Percentiles rank a stretch among this genome's conserved stretches.
Conservation (phyloP, 1,139 yeast genomes). For the Taphrina confusa region DNA sequence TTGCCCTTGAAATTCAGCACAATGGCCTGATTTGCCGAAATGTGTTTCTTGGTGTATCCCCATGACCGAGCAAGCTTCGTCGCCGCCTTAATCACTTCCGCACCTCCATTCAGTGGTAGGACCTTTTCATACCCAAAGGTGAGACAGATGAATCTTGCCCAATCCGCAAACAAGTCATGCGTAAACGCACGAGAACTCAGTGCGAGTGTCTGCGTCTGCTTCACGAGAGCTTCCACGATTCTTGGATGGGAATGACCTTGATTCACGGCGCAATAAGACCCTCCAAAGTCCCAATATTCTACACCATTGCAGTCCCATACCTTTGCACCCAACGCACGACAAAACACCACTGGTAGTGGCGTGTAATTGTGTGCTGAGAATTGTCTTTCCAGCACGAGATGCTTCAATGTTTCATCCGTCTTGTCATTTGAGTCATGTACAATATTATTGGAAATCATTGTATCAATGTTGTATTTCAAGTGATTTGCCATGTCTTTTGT, state of each 20-base stretch:
- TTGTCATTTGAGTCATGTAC: too few species aligned
- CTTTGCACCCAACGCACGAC: conserved; percentile 83
- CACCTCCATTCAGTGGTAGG: conserved; percentile 94
- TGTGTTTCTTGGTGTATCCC: conserved; percentile 89
- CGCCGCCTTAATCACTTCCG: conserved; percentile 89
- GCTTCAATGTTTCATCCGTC: too few species aligned
- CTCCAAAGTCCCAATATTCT: conserved; percentile 46
- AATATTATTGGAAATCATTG: too few species aligned
- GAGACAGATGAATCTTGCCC: conserved; percentile 84
- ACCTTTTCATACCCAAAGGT: conserved; percentile 88
- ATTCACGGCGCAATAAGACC: conserved; percentile 87
- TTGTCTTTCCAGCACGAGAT: conserved; percentile 54
- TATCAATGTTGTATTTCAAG: too few species aligned
- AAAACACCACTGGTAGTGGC: conserved; percentile 91
- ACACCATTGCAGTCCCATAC: conserved; percentile 98
- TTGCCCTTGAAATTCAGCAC: conserved; percentile 82
- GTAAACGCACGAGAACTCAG: conserved; percentile 91
- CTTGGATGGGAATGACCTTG: conserved; percentile 98
- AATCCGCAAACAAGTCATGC: conserved; percentile 83
- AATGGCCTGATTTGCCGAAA: conserved; percentile 79
- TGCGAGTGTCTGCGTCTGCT: conserved; percentile 82
- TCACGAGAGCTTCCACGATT: conserved; percentile 77
- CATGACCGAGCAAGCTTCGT: conserved; percentile 92
- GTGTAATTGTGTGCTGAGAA: conserved; percentile 97
- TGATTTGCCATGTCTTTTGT: too few species aligned